Conservation (phyloP, 83 land plant species). For the Picea engelmannii region DNA sequence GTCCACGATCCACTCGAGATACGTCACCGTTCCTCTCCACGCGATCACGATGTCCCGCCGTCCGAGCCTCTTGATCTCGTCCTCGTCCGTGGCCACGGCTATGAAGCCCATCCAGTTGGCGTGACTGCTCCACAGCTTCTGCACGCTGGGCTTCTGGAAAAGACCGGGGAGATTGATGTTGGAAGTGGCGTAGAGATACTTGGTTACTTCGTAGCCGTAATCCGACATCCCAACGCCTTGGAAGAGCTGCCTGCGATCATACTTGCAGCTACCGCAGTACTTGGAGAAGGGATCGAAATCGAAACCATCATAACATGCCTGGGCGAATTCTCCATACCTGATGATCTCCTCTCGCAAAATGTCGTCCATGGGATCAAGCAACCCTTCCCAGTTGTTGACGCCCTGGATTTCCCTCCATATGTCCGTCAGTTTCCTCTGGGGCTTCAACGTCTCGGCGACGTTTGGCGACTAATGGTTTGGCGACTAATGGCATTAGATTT, state of each 20-base stretch:
- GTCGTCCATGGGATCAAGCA: slow-evolving; percentile 50
- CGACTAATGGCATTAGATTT: too few species aligned
- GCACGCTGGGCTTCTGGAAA: slow-evolving; percentile 38
- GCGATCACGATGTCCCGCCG: slow-evolving; percentile 67
- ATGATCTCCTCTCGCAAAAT: slow-evolving; percentile 64
- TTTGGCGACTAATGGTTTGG: too few species aligned
- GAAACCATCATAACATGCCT: slow-evolving; percentile 79
- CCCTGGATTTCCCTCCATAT: too few species aligned
- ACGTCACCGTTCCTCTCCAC: slow-evolving; percentile 82
- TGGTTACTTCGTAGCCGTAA: slow-evolving; percentile 60
- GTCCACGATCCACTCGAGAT: too few species aligned
- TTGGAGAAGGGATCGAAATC: slow-evolving; percentile 61
- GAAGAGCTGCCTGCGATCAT: slow-evolving; percentile 31
- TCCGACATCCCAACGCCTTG: slow-evolving; percentile 38
- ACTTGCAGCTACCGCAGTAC: slow-evolving; percentile 67
- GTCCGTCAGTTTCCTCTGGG: too few species aligned
- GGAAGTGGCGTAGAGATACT: slow-evolving; percentile 81
- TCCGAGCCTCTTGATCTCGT: slow-evolving; percentile 37
- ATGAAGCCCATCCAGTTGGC: slow-evolving; percentile 84
- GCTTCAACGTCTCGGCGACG: too few species aligned
- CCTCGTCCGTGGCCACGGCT: slow-evolving; percentile 60
- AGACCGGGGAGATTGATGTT: slow-evolving; percentile 59
- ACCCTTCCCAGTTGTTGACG: slow-evolving; percentile 73
- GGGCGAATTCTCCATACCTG: slow-evolving; percentile 77
- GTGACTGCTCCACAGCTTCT: slow-evolving; percentile 55